These are phyloP conservation scores for Kappamyces sp. DNA, from an alignment of 192 early-diverging fungal species.

Conservation along the genomic window DNA sequence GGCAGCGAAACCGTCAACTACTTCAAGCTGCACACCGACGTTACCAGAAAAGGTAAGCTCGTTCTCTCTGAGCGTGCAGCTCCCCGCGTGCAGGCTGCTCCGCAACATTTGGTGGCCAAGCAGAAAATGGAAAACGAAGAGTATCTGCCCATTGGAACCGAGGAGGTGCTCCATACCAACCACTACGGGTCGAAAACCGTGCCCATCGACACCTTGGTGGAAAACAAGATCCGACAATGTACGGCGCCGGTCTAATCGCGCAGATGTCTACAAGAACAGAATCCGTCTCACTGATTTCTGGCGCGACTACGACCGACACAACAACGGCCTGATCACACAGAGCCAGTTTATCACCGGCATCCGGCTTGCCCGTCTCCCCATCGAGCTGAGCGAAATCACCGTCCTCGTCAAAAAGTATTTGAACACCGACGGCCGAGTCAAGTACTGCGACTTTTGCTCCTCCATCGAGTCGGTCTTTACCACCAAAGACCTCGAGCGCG, in stretches of 20 bases:
- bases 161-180: conserved; percentile 37
- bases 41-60: conserved; percentile 42
- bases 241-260: background rate
- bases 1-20: conserved; percentile 47
- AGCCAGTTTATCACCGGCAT: conserved; percentile 41
- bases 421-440: conserved; percentile 30
- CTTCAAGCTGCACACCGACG: conserved; percentile 55
- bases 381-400: conserved; percentile 29
- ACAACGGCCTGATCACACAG: conserved; percentile 40
- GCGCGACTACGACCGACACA: conserved; percentile 51
- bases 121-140: conserved; percentile 21
- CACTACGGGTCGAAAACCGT: background rate
- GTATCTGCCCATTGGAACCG: conserved; percentile 46
- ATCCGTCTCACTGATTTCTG: conserved; percentile 51
- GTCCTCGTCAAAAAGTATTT: conserved; percentile 30
- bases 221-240: conserved; percentile 45
- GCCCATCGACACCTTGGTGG: conserved; percentile 27
- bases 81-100: background rate
- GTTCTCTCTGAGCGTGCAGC: background rate
- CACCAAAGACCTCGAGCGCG: conserved; percentile 38
- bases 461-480: conserved; percentile 50
- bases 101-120: conserved; percentile 18
- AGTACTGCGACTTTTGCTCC: conserved; percentile 39
- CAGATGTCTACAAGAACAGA: conserved; percentile 49
- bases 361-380: conserved; percentile 21